Conservation (phyloP, 169 alveolate species). For the Plasmodium reichenowi region DNA sequence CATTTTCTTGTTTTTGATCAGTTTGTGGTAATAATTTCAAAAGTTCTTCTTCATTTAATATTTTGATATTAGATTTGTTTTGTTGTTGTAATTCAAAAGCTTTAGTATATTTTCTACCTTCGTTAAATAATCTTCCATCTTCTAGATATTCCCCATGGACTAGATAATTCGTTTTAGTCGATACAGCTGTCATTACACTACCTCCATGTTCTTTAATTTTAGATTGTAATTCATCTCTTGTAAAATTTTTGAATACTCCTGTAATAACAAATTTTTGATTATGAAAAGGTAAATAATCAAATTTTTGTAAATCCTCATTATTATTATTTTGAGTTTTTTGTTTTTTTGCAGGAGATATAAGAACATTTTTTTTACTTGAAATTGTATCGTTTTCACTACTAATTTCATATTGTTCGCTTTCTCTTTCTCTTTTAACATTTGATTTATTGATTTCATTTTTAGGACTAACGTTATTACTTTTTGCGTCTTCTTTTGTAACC, state of each 20-base stretch:
- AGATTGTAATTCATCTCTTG: conserved; percentile 84
- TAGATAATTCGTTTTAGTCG: conserved; percentile 92
- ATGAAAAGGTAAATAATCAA: conserved; percentile 68
- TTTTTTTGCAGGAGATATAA: conserved; percentile 19
- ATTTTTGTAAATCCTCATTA: not conserved
- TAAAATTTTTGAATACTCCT: conserved; percentile 88
- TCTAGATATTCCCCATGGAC: conserved; percentile 94
- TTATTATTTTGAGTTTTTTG: not conserved
- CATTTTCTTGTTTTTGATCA: not conserved
- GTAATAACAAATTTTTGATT: conserved; percentile 91
- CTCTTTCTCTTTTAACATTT: conserved; percentile 43
- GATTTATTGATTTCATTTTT: not conserved
- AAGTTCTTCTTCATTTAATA: conserved; percentile 87
- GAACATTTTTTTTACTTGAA: conserved; percentile 6
- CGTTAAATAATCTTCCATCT: conserved; percentile 94
- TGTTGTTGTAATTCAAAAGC: conserved; percentile 84
- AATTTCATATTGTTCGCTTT: conserved; percentile 13
- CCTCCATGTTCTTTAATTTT: conserved; percentile 92
- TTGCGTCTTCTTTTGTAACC: not conserved
- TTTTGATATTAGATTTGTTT: conserved; percentile 77
- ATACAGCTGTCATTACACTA: conserved; percentile 91
- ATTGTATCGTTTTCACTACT: not conserved
- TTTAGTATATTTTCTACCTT: conserved; percentile 92
- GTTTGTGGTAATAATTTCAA: conserved; percentile 79
- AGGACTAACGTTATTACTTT: not conserved